Base-by-base conservation (phyloP, 768 basidiomycete species). In the Mycena haematopus region DNA sequence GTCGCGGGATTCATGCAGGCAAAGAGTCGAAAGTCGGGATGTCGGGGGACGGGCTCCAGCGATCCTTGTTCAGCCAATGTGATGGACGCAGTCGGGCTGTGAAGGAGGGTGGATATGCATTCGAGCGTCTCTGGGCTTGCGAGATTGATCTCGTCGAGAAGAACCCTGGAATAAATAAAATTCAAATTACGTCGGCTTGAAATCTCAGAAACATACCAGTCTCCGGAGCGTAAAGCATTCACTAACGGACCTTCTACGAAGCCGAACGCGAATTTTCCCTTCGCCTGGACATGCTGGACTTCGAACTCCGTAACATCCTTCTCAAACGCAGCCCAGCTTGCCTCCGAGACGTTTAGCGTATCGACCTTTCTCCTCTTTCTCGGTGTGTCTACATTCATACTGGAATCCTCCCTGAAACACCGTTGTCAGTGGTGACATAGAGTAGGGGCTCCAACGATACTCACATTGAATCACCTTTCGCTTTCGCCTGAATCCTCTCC, bases 1-100 rank as follows among this genome's bases (percentile, higher is more conserved):
- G 96, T 99, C 0, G 97, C 97, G 6, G 97, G 97, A 72, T 99
- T 99, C 97, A 99, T 99, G 74, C 97, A 99, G 5, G 95, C 95
- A 70, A 99, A 99, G 6, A 99, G 82, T 21, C 96, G 91, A 79
- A 99, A 99, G 69, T 96, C 90, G 19, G 94, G 88, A 73, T 99
- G 97, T 0, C 97, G 90, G 52, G 90, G 89, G 29, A 99, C 83
- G 1, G 92, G 91, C 68, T 95, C 93, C 56, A 98, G 76, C 11
- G 93, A 90, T 0, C 96, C 96, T 72, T 95, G 88, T 72, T 99
- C 97, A 0, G 95, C 95, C 59, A 99, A 79, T 0, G 95, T 93
- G 67, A 99, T 90, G 1, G 96, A 99, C 0, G 93, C 87, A 9
- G 85, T 86, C 1, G 94, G 85, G n/a, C 89, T 85, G 63, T 92